Evolutionary conservation across 352 stramenopile species (phyloP), one percentile per base, ranked within the genome.

Genomic region (Pythium monospermum): DNA sequence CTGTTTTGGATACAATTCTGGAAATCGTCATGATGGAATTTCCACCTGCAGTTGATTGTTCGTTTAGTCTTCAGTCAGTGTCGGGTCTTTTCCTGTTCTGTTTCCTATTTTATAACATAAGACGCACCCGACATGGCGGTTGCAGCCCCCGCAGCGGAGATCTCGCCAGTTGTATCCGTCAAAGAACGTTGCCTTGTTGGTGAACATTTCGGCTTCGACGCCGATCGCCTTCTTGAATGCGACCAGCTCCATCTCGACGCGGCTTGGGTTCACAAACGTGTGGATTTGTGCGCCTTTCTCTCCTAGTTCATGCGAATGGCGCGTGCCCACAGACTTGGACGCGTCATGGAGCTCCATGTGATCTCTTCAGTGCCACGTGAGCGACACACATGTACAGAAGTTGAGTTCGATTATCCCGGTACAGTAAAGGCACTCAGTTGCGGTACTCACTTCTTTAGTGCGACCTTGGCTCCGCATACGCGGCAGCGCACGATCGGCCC

Each of bases 81-180:
- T n/a, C n/a, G n/a, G n/a, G n/a, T 30, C 47, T 31, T 15, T 23
- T 11, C 4, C 31, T 7, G 58, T 10, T 35, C 8, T 32, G 47
- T 27, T n/a, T n/a, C n/a, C n/a, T n/a, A n/a, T n/a, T n/a, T n/a
- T n/a, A n/a, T n/a, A n/a, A n/a, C n/a, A n/a, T 40, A 48, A 1
- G 44, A 30, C 45, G 33, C 43, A 94, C 78, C 83, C 80, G 26
- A 94, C 59, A 33, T 91, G 79, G 45, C 76, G 67, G 42, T 89
- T 87, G 68, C 83, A 94, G 45, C 71, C 69, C 50, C 53, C 60
- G 52, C 83, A 94, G 50, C 68, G 76, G 60, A 91, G 64, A 39
- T 88, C 78, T 13, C 75, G 75, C 74, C 73, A 94, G 56, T 78
- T 91, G 71, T 91, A 94, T 43, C 76, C 62, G 19, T 89, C 74